Evolutionary conservation across 345 rosid genomes (phyloP).

Genomic region (Eucalyptus regnans): DNA sequence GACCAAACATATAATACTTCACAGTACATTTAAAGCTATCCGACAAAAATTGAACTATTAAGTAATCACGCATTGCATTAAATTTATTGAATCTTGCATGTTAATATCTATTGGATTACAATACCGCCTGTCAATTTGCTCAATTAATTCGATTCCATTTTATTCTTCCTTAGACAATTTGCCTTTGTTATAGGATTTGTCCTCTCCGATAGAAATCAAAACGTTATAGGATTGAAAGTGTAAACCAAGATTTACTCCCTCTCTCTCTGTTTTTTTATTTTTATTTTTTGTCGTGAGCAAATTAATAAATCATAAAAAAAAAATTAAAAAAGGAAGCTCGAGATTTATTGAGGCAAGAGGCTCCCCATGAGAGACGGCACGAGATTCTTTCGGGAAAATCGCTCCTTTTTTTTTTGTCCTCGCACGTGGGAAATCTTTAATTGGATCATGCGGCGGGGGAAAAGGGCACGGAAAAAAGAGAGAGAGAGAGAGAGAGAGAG

Average conservation of each 20-base stretch:
- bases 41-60: not conserved
- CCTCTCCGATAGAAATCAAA: not conserved
- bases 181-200: not conserved
- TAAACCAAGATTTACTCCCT: not conserved
- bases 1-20: too few species aligned
- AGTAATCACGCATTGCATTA: fast-evolving
- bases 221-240: not conserved
- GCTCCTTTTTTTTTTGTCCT: not conserved
- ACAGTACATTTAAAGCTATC: too few species aligned
- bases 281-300: not conserved
- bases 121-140: fast-evolving
- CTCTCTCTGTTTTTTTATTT: fast-evolving
- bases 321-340: not conserved
- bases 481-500: too few species aligned
- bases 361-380: not conserved
- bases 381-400: not conserved
- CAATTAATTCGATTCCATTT: not conserved
- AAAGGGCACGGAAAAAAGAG: not conserved
- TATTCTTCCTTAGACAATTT: not conserved
- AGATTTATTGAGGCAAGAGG: not conserved
- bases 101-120: not conserved
- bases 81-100: not conserved
- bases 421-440: not conserved
- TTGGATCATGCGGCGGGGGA: not conserved
- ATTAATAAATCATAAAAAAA: not conserved